Conservation (phyloP, 306 rosid genomes). For the Arachis stenosperma region DNA sequence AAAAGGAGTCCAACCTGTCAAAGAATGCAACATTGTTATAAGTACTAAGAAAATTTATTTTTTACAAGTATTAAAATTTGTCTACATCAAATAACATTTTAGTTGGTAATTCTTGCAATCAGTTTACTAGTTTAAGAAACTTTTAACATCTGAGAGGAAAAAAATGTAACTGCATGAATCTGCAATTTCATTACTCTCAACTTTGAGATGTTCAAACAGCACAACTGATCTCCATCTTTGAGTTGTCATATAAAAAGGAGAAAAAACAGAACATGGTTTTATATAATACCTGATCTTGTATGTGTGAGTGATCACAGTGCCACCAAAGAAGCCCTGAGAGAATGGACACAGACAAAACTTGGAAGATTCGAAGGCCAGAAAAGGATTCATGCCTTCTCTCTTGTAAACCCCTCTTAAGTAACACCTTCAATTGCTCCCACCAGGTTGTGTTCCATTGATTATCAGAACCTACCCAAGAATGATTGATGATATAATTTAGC, state of each 20-base stretch:
- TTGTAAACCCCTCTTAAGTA: slow-evolving; percentile 75
- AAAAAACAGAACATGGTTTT: neutral
- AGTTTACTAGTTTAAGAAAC: too few species aligned
- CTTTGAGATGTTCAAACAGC: neutral
- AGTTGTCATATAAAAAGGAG: neutral
- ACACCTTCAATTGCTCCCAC: slow-evolving; percentile 81
- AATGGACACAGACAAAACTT: slow-evolving; percentile 82
- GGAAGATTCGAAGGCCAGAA: slow-evolving; percentile 84
- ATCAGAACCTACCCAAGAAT: slow-evolving; percentile 44
- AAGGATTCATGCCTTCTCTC: slow-evolving; percentile 92
- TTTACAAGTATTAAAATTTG: too few species aligned
- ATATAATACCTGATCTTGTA: slow-evolving; percentile 80
- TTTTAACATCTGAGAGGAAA: too few species aligned
- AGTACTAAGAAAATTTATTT: neutral
- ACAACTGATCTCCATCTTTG: neutral
- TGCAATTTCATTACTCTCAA: too few species aligned
- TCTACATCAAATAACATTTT: too few species aligned
- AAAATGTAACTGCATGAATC: too few species aligned
- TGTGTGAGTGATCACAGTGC: slow-evolving; percentile 71
- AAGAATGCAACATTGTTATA: slow-evolving; percentile 16
- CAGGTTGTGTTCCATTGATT: slow-evolving; percentile 77
- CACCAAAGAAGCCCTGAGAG: slow-evolving; percentile 92
- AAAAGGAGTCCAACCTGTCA: slow-evolving; percentile 84
- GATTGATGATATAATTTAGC: slow-evolving; percentile 13
- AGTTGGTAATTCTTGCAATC: too few species aligned